Conservation (phyloP, 2,329 filamentous ascomycete species). For the Epichloe aotearoae region DNA sequence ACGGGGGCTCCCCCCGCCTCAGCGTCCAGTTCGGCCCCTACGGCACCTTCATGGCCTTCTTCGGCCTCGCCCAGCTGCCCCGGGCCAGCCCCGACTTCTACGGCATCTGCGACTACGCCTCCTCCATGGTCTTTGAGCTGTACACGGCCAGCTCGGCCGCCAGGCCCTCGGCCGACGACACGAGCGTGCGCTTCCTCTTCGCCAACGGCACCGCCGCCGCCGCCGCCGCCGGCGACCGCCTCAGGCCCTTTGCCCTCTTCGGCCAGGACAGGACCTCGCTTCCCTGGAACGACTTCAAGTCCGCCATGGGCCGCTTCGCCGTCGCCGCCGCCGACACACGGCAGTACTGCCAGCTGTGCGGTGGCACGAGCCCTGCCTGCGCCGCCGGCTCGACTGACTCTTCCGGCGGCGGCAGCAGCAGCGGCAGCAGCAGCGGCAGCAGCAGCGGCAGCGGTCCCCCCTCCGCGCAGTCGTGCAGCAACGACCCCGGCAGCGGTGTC, state of each 20-base stretch:
- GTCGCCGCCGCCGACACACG: conserved; percentile 39
- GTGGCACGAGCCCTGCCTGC: conserved; percentile 57
- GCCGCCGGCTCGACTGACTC: conserved; percentile 22
- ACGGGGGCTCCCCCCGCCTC: conserved; percentile 20
- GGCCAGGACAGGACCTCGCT: conserved; percentile 43
- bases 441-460: conserved; percentile 12
- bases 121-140: conserved; percentile 67
- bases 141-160: conserved; percentile 33
- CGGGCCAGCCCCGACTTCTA: conserved; percentile 48
- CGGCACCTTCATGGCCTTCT: conserved; percentile 49
- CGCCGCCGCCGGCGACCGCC: conserved; percentile 37
- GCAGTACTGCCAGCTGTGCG: conserved; percentile 65
- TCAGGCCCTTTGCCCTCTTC: conserved; percentile 42
- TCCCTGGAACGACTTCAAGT: conserved; percentile 56
- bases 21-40: conserved; percentile 49
- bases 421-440: conserved; percentile 6
- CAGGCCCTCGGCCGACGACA: conserved; percentile 30
- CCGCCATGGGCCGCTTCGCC: conserved; percentile 50
- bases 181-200: conserved; percentile 49
- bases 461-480: conserved; percentile 10
- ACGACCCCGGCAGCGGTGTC: conserved; percentile 31
- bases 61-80: conserved; percentile 42
- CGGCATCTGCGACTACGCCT: conserved; percentile 73
- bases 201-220: conserved; percentile 41
- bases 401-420: too few species aligned